Base-by-base conservation (phyloP, 192 early-diverging fungal species). In the Mortierella claussenii region DNA sequence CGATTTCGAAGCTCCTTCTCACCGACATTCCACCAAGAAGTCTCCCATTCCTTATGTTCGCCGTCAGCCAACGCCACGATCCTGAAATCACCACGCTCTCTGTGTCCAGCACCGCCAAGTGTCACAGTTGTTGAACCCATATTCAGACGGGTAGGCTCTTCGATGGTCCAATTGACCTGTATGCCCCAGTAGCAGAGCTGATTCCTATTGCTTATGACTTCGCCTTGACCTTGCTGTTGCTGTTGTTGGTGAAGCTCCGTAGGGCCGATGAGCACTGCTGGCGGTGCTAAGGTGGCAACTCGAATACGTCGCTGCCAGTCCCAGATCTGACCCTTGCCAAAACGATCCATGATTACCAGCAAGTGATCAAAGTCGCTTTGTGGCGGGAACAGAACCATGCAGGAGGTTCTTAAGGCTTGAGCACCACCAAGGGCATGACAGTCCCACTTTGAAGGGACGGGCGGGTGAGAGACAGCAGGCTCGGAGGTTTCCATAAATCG, bases 111-210 rank as follows among this genome's bases (percentile, higher is more conserved):
- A n/a, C n/a, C n/a, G 26, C 20, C 21, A 12, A 33, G 15, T 17
- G 7, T 27, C 17, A 52, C 24, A 18, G 57, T 1, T 8, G 18
- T 46, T 18, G 40, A 45, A 4, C 7, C 28, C 4, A 11, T 7
- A 1, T 53, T 50, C 21, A 33, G 4, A 21, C n/a, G 5, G 2
- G 4, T 32, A 24, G 63, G 55, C 23, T 53, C 62, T 17, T 75
- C 71, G 6, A 75, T 42, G 4, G 63, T 36, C 31, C 27, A 66
- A 0, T 59, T 66, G 0, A 65, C 44, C 12, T 75, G 71, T 3
- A 75, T 49, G 4, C 71, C 71, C 71, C 71, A 75, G 31, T 56
- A 75, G 31, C 54, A 59, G 3, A 75, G 45, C 21, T 65, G 23
- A 0, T 53, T 33, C 24, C 57, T 33, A 13, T 36, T 30, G 12